Evolutionary conservation across 257 asterid genomes (phyloP).

Genomic region (Solanum megistacrolobum): DNA sequence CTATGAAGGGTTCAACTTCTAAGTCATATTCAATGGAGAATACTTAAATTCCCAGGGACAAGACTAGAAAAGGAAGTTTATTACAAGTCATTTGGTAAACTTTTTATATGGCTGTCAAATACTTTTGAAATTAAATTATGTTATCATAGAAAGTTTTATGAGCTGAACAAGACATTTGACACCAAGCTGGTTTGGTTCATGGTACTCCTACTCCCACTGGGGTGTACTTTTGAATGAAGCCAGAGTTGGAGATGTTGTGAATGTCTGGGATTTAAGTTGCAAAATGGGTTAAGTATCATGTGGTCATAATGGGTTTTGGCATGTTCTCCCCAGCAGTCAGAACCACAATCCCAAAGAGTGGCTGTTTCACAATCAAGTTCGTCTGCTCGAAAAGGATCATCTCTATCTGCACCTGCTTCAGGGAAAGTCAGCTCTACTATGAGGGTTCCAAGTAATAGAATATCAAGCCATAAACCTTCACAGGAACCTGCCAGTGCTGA

Average conservation of each 20-base stretch:
- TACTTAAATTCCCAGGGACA: not conserved
- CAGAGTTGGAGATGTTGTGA: not conserved
- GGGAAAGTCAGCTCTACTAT: constrained; percentile 19
- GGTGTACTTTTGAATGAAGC: not conserved
- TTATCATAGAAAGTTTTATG: not conserved
- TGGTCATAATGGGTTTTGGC: not conserved
- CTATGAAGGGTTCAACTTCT: not conserved
- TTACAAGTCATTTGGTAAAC: not conserved
- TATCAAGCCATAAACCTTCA: constrained; percentile 27
- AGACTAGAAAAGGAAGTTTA: not conserved
- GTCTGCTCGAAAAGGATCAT: constrained; percentile 38
- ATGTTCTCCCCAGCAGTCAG: constrained; percentile 34
- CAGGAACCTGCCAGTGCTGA: constrained; percentile 36
- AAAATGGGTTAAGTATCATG: not conserved
- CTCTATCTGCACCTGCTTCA: constrained; percentile 30
- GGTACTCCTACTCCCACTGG: not conserved
- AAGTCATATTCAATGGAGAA: not conserved
- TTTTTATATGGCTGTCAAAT: not conserved
- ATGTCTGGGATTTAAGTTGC: not conserved
- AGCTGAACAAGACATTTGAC: not conserved
- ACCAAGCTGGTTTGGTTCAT: not conserved
- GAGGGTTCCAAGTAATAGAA: constrained; percentile 31
- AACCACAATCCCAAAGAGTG: constrained; percentile 33
- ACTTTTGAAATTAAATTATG: not conserved
- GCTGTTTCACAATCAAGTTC: constrained; percentile 31